These are phyloP conservation scores for Pichia phayaonensis DNA, from an alignment of 805 yeast genomes.

Conservation along the genomic window DNA sequence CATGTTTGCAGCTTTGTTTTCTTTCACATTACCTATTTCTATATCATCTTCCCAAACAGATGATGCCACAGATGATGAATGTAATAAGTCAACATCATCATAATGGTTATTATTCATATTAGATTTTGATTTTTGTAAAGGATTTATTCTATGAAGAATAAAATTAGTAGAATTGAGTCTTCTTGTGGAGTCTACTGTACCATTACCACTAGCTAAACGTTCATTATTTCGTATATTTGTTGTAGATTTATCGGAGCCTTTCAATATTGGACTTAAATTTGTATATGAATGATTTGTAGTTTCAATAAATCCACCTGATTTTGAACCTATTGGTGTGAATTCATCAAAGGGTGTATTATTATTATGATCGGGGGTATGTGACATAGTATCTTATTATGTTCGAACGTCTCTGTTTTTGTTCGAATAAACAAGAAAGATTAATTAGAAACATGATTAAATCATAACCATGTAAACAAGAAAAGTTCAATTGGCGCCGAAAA, in stretches of 20 bases:
- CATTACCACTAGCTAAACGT: neutral
- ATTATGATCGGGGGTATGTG: neutral
- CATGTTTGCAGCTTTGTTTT: conserved; percentile 1
- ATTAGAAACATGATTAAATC: neutral
- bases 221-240: neutral
- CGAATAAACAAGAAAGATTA: neutral
- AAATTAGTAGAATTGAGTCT: neutral
- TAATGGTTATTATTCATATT: neutral
- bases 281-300: neutral
- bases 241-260: conserved; percentile 1
- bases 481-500: neutral
- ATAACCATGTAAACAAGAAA: neutral
- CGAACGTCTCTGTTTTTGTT: neutral
- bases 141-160: conserved; percentile 1
- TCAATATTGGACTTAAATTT: conserved; percentile 2
- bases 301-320: neutral
- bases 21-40: conserved; percentile 5
- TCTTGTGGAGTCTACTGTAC: neutral
- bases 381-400: neutral
- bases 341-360: neutral
- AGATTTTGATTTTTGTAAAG: neutral
- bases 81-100: neutral
- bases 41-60: conserved; percentile 15
- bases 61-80: conserved; percentile 16
- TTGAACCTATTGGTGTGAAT: conserved; percentile 14